Base-by-base conservation (phyloP, 2,329 filamentous ascomycete species). In the Bipolaris cookei region DNA sequence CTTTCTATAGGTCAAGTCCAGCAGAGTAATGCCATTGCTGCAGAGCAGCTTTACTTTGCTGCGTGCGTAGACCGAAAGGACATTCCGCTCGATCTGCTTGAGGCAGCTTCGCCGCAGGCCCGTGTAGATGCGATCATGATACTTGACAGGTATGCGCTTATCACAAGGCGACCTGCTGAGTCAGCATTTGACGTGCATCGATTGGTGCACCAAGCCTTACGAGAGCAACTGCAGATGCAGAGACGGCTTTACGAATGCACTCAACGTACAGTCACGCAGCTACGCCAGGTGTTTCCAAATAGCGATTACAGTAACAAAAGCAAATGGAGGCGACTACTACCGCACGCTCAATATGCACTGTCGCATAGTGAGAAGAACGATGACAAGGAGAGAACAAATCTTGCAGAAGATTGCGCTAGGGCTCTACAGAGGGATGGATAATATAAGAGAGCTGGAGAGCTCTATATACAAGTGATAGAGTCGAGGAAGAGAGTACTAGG, bases 1-100 rank as follows among this genome's bases (percentile, higher is more conserved):
- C 38, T 41, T 23, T 41, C 38, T 23, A 41, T 41, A 41, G 18
- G 18, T 23, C 18, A 41, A 41, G 38, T 41, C 38, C 18, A 38
- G 8, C 11, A 32, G n/a, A 37, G 76, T 1, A 61, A 78, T 41
- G 4, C 47, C 1, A 34, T 62, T 3, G 79, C 79, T 2, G 75
- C 73, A 34, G 52, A 74, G 0, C 54, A 79, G 32, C 66, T 83
- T 0, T 72, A 66, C 0, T 78, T 80, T 44, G 72, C 79, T n/a
- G 76, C 76, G 1, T 77, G 66, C 21, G 75, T 83, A 25, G 53
- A 63, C 28, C 56, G 37, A 54, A 68, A 65, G 48, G 61, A 64
- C 46, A 63, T 68, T 16, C 54, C 54, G 49, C 60, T 63, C 30
- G 56, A 62, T 46, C 54, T 69, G 52, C 59, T 68, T 10, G 38